Conservation (phyloP, 163 green algal species). For the Volvox carteri region DNA sequence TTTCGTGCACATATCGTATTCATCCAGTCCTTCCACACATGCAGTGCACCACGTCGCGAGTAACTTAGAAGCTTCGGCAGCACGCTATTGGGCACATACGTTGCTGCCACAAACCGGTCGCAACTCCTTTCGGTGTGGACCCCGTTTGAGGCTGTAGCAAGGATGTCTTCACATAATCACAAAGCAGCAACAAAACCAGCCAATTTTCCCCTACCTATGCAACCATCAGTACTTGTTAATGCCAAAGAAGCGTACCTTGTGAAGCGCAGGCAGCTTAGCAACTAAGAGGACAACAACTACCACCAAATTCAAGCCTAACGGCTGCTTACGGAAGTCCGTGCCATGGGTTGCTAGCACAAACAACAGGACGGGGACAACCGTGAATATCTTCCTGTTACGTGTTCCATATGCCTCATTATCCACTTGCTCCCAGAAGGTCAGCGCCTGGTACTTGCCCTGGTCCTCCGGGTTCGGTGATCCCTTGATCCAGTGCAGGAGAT, state of each 20-base stretch:
- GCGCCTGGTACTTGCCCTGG: conserved; percentile 92
- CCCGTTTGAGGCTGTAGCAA: neutral
- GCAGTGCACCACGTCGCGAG: no score
- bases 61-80: no score
- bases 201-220: no score
- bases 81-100: no score
- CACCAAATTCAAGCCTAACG: conserved; percentile 89
- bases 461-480: conserved; percentile 87
- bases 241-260: conserved; percentile 94
- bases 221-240: conserved; percentile 90
- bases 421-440: conserved; percentile 99
- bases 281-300: conserved; percentile 91
- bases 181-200: no score
- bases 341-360: conserved; percentile 92
- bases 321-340: conserved; percentile 91
- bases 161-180: no score
- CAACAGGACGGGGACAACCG: conserved; percentile 88
- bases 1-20: no score
- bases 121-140: no score
- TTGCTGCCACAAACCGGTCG: no score
- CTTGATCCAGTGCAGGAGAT: conserved; percentile 96
- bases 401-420: conserved; percentile 94
- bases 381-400: conserved; percentile 96
- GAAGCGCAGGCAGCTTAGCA: conserved; percentile 93
- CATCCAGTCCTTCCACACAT: no score